Base-by-base conservation (phyloP, 228 moss, liverwort and hornwort species). In the Sphagnum fallax region DNA sequence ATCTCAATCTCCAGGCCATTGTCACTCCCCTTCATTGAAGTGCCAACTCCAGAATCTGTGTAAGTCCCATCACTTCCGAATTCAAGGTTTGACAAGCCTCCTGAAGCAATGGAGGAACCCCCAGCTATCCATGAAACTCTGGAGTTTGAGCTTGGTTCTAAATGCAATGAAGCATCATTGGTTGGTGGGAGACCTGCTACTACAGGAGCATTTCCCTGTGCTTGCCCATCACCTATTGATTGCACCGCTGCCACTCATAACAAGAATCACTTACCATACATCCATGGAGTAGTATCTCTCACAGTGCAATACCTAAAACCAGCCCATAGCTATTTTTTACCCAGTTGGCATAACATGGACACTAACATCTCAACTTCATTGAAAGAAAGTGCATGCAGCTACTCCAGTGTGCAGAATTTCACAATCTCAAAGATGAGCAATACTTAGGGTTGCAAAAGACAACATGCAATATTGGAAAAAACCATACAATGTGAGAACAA, bases 21-120 rank as follows among this genome's bases (percentile, higher is more conserved):
- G 47, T 90, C 91, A 62, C 91, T 90, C 5, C 76, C 90, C 80
- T 90, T 98, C 73, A 81, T 84, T 76, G 89, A 89, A 49, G 98
- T 94, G 64, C 77, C 85, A 61, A 83, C 77, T 48, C 84, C 84
- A 71, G 88, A 80, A 49, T 85, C 84, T 65, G 92, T 88, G 72
- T 90, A 82, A 2, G 91, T 79, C 60, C 76, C 82, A 80, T 93
- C 93, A 80, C 90, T 97, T 62, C 88, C 91, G 75, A 91, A 84
- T 70, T 97, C 91, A 65, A 96, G 75, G 69, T 78, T 75, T 63
- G 93, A 84, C 50, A 83, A 85, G 70, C 84, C 84, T 59, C 87
- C 87, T 62, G 90, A 92, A 69, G 90, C 90, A 71, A 90, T 86
- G 66, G 92, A 88, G 15, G 92, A 92, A 51, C 85, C 91, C 73